These are phyloP conservation scores for Pichia sp. DNA, from an alignment of 1,139 yeast genomes.

Conservation along the genomic window DNA sequence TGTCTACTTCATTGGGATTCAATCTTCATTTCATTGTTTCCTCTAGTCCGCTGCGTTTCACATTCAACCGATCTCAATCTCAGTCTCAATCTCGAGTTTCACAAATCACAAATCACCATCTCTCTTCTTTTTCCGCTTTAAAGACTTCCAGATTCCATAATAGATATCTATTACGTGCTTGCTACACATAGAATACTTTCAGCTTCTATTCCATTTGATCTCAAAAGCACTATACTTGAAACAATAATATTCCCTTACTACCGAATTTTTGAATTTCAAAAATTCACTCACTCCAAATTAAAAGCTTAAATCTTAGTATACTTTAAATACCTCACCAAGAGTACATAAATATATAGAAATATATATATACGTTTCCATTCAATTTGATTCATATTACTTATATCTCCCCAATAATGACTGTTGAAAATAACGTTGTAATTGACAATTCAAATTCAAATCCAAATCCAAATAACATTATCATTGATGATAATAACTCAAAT, in stretches of 20 bases:
- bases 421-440: conserved; percentile 1
- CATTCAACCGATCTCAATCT: not conserved
- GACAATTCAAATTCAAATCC: not conserved
- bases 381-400: no score
- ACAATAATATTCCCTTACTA: not conserved
- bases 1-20: no score
- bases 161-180: no score
- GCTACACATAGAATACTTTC: no score
- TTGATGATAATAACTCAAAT: not conserved
- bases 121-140: no score
- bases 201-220: no score
- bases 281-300: not conserved
- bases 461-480: not conserved
- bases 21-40: not conserved
- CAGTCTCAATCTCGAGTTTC: not conserved
- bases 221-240: no score
- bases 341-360: no score
- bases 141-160: not conserved
- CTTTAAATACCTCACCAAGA: not conserved
- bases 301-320: no score
- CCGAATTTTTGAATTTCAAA: not conserved
- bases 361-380: not conserved
- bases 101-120: not conserved
- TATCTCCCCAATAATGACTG: conserved; percentile 11
- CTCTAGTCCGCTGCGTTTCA: not conserved